These are phyloP conservation scores for Sporothrix phasma DNA, from an alignment of 2,329 filamentous ascomycete species.

Conservation along the genomic window DNA sequence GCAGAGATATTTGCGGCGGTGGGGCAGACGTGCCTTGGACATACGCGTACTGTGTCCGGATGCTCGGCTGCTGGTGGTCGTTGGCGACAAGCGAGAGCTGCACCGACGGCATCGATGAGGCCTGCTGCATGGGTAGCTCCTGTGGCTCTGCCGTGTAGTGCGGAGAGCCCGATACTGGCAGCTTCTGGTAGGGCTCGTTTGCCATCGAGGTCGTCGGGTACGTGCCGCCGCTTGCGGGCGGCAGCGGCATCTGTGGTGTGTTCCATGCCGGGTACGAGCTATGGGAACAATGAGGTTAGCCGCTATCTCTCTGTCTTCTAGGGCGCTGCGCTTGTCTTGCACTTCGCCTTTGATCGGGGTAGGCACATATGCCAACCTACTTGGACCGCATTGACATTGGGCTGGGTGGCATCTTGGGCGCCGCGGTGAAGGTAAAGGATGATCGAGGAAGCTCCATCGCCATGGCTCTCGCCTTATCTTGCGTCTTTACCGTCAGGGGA, in stretches of 20 bases:
- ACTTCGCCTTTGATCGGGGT: not conserved
- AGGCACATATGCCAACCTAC: constrained; percentile 32
- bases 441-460: constrained; percentile 48
- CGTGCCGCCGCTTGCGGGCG: constrained; percentile 11
- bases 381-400: constrained; percentile 49
- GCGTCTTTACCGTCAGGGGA: constrained; percentile 43
- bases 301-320: constrained; percentile 17
- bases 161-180: constrained; percentile 39
- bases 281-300: constrained; percentile 3
- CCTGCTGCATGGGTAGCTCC: constrained; percentile 43
- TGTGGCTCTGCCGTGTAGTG: constrained; percentile 42
- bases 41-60: constrained; percentile 48
- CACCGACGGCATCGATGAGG: constrained; percentile 42
- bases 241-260: constrained; percentile 37
- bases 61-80: constrained; percentile 37
- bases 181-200: constrained; percentile 43
- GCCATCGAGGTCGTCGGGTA: constrained; percentile 42
- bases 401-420: constrained; percentile 43
- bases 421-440: constrained; percentile 47
- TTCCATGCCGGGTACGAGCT: constrained; percentile 52
- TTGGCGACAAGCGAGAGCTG: constrained; percentile 40
- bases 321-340: not conserved
- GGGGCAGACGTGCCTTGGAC: constrained; percentile 41
- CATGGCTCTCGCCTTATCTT: constrained; percentile 43
- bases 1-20: constrained; percentile 39